These are phyloP conservation scores for carrot (Daucus carota) DNA, from an alignment of 129 eudicot genomes.

Conservation along the genomic window DNA sequence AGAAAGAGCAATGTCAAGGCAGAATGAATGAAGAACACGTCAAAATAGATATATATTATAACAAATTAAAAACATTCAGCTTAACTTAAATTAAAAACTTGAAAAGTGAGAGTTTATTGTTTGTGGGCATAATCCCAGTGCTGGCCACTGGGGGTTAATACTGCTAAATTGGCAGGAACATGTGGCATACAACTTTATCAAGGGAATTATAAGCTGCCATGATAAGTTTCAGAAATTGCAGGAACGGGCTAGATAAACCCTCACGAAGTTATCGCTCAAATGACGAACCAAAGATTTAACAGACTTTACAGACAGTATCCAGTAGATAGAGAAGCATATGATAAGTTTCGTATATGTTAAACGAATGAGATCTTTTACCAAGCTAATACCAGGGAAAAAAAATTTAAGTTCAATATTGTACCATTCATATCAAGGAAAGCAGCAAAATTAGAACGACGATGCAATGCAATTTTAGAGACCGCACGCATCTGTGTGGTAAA, in stretches of 20 bases:
- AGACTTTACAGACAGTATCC: background rate
- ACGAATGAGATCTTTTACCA: background rate
- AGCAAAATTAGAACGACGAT: constrained; percentile 86
- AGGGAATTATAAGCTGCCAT: background rate
- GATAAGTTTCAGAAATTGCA: background rate
- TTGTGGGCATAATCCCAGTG: background rate
- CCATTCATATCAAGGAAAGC: constrained; percentile 80
- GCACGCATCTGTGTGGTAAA: constrained; percentile 97
- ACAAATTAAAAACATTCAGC: background rate
- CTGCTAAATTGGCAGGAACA: constrained; percentile 3
- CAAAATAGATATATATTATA: background rate
- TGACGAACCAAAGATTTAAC: background rate
- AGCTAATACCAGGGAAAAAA: background rate
- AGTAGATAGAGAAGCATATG: background rate
- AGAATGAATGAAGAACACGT: background rate
- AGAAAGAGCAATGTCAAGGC: background rate
- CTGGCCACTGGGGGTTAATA: background rate
- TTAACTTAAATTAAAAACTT: background rate
- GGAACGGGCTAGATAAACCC: background rate
- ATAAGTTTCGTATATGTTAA: background rate
- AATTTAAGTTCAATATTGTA: constrained; percentile 17
- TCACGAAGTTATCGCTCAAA: background rate
- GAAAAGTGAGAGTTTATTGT: background rate
- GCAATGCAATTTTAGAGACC: constrained; percentile 81
- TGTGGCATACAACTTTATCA: background rate